phyloP scores from a whole-genome alignment of 78 protist species.

The Dictyostelium citrinum region DNA sequence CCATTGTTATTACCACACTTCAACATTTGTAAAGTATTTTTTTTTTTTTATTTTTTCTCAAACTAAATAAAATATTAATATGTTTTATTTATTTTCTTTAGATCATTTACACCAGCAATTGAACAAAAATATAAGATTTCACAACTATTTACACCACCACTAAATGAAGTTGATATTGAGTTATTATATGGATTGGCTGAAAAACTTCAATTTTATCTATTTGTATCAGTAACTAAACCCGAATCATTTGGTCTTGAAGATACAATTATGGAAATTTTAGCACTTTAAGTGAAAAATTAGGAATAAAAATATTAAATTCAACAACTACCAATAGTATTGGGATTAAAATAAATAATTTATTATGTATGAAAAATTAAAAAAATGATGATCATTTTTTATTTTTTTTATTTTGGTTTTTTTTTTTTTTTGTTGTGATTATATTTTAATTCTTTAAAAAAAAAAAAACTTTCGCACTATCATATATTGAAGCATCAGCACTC shows the following conservation, averaged over 20 bases:
- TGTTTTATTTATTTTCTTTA: not conserved
- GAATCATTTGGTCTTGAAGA: not conserved
- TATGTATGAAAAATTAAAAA: too few species aligned
- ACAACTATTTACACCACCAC: not conserved
- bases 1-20: not conserved
- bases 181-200: conserved; percentile 41
- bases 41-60: not conserved
- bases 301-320: too few species aligned
- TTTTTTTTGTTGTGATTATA: too few species aligned
- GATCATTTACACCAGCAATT: not conserved
- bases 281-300: not conserved
- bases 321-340: too few species aligned
- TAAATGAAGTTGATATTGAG: conserved; percentile 22
- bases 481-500: too few species aligned
- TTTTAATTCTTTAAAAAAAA: too few species aligned
- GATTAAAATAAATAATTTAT: too few species aligned
- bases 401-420: too few species aligned
- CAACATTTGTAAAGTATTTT: conserved; percentile 40
- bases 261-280: not conserved
- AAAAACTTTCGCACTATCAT: too few species aligned
- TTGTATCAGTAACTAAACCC: conserved; percentile 17
- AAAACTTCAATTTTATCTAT: conserved; percentile 17
- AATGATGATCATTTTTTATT: too few species aligned
- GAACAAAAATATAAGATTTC: conserved; percentile 4
- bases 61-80: too few species aligned